phyloP scores from a whole-genome alignment of 2,329 filamentous ascomycete species.

The Talaromyces piceae region DNA sequence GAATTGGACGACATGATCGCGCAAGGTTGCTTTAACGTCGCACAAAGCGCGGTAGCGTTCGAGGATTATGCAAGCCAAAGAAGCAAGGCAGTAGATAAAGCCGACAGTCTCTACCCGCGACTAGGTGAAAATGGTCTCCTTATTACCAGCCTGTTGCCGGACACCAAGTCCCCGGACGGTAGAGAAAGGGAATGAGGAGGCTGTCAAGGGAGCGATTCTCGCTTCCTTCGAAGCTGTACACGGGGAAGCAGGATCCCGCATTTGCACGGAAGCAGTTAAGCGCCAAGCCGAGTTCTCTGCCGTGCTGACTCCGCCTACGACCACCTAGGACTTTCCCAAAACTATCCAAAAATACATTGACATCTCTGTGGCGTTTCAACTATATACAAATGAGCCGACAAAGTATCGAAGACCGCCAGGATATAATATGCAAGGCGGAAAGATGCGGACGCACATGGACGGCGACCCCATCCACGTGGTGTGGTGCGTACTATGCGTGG shows the following conservation, averaged over 20 bases:
- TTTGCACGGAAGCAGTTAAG: background rate
- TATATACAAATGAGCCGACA: too few relatives aligned
- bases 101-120: background rate
- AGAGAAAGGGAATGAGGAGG: background rate
- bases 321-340: too few relatives aligned
- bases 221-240: background rate
- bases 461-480: background rate
- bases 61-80: background rate
- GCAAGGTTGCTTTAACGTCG: background rate
- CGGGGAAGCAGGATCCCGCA: background rate
- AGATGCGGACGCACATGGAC: too few relatives aligned
- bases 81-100: background rate
- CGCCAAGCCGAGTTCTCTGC: background rate
- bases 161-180: background rate
- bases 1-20: constrained; percentile 18
- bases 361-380: too few relatives aligned
- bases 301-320: background rate
- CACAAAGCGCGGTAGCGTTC: background rate
- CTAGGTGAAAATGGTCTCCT: too few relatives aligned
- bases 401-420: too few relatives aligned
- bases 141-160: background rate
- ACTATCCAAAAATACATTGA: too few relatives aligned
- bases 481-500: too few relatives aligned
- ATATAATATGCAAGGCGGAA: too few relatives aligned
- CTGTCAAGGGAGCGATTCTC: background rate